Base-by-base conservation (phyloP, 768 basidiomycete genomes). In the Hypsizygus marmoreus region DNA sequence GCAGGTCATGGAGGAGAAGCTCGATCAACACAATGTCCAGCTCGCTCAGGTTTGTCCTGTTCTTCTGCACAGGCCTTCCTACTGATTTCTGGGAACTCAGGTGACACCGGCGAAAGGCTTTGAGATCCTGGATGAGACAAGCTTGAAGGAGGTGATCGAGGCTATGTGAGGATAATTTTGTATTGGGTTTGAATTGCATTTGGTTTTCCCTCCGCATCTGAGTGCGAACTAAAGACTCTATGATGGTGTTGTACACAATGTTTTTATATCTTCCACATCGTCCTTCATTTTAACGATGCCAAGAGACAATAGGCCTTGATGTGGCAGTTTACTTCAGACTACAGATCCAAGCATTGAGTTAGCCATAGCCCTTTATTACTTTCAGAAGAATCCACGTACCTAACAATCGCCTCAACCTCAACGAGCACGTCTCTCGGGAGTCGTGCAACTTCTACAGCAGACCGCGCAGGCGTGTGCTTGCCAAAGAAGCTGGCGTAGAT, bases 1-100 rank as follows among this genome's bases (percentile, higher is more conserved):
- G 72, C 94, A 98, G 72, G 97, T 98, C 33, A 99, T 98, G 97
- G 97, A 98, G 67, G 97, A 98, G 73, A 97, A 97, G 66, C 80
- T 99, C 32, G 95, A 98, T 69, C 91, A 97, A 57, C 95, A 97
- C 72, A 98, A 99, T 57, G 95, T 98, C 19, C 95, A 98, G 67
- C 76, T 99, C 11, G 94, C 95, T 41, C 93, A 95, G 78, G 95
- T 88, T 42, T 24, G 75, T 67, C 24, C 16, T 40, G 45, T 20
- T 26, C 13, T 36, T 40, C 45, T 33, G 47, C 26, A 14, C 8
- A 16, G 14, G 30, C 11, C 19, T 40, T 26, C 14, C 8, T 26
- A 16, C 37, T 48, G 6, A 14, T 36, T 16, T 28, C 23, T 11
- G 16, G n/a, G 41, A 22, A 20, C 24, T 17, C 56, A 92, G 89